phyloP scores from a whole-genome alignment of 257 asterid species.

The Nicotiana undulata region DNA sequence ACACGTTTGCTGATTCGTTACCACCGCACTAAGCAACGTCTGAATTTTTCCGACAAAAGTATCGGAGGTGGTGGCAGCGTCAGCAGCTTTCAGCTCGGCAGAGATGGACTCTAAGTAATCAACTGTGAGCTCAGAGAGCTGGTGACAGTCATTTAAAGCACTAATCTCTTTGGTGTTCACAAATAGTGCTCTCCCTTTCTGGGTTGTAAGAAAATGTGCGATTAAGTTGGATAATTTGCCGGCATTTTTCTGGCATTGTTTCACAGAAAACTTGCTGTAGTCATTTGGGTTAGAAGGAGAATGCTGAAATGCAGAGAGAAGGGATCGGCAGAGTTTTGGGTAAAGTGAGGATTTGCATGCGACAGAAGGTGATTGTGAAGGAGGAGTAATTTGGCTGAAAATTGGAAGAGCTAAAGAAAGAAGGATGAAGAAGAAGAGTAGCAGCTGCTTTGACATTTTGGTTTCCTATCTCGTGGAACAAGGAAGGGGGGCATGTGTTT shows the following conservation, averaged over 20 bases:
- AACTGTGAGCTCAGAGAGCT: constrained; percentile 19
- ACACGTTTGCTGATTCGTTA: constrained; percentile 42
- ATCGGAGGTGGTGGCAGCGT: neutral
- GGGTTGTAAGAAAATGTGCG: constrained; percentile 10
- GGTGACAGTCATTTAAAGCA: constrained; percentile 32
- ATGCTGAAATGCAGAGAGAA: constrained; percentile 23
- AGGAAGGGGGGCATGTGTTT: neutral
- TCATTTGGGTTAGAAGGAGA: constrained; percentile 14
- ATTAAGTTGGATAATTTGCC: constrained; percentile 14
- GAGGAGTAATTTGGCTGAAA: constrained; percentile 3
- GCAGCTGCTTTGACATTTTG: neutral
- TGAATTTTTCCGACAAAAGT: constrained; percentile 21
- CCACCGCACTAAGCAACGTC: constrained; percentile 40
- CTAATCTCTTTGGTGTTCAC: constrained; percentile 6
- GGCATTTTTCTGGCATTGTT: constrained; percentile 25
- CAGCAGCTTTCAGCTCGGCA: constrained; percentile 8
- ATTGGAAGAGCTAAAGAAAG: neutral
- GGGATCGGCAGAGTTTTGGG: constrained; percentile 30
- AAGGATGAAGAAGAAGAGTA: neutral
- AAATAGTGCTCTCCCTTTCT: neutral
- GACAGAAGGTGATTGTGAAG: constrained; percentile 11
- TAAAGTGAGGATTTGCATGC: constrained; percentile 34
- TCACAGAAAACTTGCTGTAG: constrained; percentile 24
- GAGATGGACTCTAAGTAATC: constrained; percentile 20
- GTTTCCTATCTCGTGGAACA: neutral